phyloP scores from a whole-genome alignment of 192 early-diverging fungal genomes.

The Backusella macrospora region DNA sequence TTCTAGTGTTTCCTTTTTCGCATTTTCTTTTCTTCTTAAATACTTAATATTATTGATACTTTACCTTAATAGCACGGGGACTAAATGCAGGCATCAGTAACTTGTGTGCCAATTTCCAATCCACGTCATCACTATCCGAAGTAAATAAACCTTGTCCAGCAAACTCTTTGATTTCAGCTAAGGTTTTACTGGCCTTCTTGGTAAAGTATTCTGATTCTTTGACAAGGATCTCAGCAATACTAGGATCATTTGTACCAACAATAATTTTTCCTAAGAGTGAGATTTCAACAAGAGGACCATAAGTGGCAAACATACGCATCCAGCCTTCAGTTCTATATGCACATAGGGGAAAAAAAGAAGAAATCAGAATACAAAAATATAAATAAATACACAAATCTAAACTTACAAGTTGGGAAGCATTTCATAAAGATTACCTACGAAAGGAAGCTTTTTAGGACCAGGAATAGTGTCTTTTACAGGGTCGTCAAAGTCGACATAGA shows the following conservation, averaged over 20 bases:
- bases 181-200: constrained; percentile 45
- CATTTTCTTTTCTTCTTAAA: background rate
- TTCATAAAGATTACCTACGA: constrained; percentile 38
- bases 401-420: constrained; percentile 39
- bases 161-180: constrained; percentile 43
- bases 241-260: constrained; percentile 46
- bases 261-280: constrained; percentile 15
- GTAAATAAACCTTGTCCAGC: constrained; percentile 59
- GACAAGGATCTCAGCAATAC: constrained; percentile 40
- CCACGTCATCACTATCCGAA: constrained; percentile 46
- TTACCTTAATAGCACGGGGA: constrained; percentile 35
- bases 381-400: background rate
- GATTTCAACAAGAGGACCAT: constrained; percentile 45
- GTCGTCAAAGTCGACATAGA: constrained; percentile 27
- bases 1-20: background rate
- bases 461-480: constrained; percentile 32
- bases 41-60: background rate
- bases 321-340: constrained; percentile 21
- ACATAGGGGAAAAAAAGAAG: background rate
- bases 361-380: background rate
- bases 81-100: constrained; percentile 64
- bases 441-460: constrained; percentile 31
- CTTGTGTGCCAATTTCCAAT: constrained; percentile 62
- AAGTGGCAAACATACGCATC: constrained; percentile 38
- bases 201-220: constrained; percentile 59